Evolutionary conservation across 768 basidiomycete species (phyloP).

Genomic region (Termitomyces sp.): DNA sequence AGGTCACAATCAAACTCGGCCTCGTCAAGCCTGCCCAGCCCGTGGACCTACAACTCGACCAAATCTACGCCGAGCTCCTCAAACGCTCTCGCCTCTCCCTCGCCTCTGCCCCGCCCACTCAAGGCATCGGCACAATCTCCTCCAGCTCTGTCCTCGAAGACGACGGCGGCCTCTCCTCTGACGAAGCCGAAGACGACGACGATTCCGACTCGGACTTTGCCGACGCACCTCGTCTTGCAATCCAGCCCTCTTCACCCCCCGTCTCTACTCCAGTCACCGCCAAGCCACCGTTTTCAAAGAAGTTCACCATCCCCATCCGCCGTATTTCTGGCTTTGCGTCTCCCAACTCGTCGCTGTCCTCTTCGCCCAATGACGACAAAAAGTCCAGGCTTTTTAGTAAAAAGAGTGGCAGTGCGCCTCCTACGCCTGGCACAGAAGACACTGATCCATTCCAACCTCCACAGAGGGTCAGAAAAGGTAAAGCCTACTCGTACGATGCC

Average conservation of each 20-base stretch:
- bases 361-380: not conserved
- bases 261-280: not conserved
- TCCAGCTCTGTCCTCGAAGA: conserved; percentile 67
- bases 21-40: conserved; percentile 42
- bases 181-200: conserved; percentile 28
- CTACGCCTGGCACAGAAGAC: not conserved
- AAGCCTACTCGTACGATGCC: conserved; percentile 50
- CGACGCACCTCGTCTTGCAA: not conserved
- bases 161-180: conserved; percentile 67
- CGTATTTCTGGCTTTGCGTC: not conserved
- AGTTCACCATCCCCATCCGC: not conserved
- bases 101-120: conserved; percentile 76
- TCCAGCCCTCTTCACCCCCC: conserved; percentile 8
- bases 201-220: not conserved
- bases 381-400: not conserved
- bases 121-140: conserved; percentile 81
- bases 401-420: not conserved
- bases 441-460: not conserved
- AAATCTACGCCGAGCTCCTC: conserved; percentile 57
- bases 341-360: not conserved
- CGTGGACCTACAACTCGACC: conserved; percentile 47
- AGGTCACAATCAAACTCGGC: conserved; percentile 41
- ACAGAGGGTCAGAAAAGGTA: conserved; percentile 20
- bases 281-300: not conserved
- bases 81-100: conserved; percentile 62